These are phyloP conservation scores for Xylaria acuta DNA, from an alignment of 495 filamentous ascomycete species.

Conservation along the genomic window DNA sequence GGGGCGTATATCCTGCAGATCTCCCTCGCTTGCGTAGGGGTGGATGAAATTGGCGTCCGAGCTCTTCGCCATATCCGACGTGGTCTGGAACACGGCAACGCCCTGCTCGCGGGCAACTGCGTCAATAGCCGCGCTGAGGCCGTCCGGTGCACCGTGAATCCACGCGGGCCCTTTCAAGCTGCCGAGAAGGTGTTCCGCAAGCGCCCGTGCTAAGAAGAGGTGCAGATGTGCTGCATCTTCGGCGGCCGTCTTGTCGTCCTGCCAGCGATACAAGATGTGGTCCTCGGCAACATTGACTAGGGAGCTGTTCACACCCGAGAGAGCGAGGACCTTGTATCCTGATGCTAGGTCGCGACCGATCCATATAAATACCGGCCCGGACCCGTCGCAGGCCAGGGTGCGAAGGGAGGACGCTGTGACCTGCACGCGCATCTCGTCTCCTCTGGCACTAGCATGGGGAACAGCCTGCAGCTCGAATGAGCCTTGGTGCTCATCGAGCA, in stretches of 20 bases:
- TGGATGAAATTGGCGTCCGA: background rate
- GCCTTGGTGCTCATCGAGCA: background rate
- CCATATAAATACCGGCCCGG: background rate
- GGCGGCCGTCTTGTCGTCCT: background rate
- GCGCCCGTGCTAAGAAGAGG: background rate
- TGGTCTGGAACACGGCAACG: background rate
- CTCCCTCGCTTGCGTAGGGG: background rate
- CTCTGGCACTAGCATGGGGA: background rate
- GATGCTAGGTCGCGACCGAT: background rate
- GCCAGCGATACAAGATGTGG: background rate
- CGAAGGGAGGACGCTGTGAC: background rate
- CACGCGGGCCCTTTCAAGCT: background rate
- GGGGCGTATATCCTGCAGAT: background rate
- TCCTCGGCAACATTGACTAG: background rate
- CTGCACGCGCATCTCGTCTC: background rate
- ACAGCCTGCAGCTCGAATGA: background rate
- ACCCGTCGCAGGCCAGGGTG: background rate
- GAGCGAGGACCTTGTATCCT: background rate
- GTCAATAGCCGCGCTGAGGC: slow-evolving; percentile 1
- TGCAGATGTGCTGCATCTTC: background rate
- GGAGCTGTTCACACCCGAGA: background rate
- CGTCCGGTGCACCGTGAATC: background rate
- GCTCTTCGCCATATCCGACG: background rate
- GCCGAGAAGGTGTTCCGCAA: background rate
- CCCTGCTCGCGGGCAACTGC: background rate